Percentiles rank a stretch among this genome's conserved stretches.
phyloP scores from a whole-genome alignment of 306 rosid species.

The Trifolium subterraneum region DNA sequence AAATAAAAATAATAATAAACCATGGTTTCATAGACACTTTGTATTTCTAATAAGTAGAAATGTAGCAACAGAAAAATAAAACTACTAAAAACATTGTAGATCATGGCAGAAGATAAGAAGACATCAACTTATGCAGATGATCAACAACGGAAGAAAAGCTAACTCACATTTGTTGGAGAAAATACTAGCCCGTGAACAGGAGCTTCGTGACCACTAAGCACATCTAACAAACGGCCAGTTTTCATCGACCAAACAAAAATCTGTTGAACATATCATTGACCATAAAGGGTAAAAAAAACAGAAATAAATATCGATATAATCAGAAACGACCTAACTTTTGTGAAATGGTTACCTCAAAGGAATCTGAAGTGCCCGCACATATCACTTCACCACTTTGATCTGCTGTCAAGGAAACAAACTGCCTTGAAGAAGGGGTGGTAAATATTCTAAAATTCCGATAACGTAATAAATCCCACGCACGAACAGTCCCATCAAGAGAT shows the following conservation, averaged over 20 bases:
- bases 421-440: constrained; percentile 78
- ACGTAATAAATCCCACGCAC: constrained; percentile 93
- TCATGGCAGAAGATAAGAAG: constrained; percentile 27
- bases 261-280: constrained; percentile 48
- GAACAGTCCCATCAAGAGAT: constrained; percentile 94
- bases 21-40: constrained; percentile 19
- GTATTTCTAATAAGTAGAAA: constrained; percentile 4
- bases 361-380: constrained; percentile 94
- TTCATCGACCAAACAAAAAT: constrained; percentile 95
- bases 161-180: constrained; percentile 93
- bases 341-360: constrained; percentile 76
- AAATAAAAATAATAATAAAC: constrained; percentile 5
- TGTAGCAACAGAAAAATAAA: constrained; percentile 25
- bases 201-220: constrained; percentile 95
- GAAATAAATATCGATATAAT: background rate
- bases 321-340: constrained; percentile 29
- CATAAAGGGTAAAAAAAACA: constrained; percentile 26
- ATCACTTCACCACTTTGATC: constrained; percentile 97
- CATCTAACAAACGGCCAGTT: constrained; percentile 82
- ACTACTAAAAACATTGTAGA: background rate
- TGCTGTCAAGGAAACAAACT: constrained; percentile 87
- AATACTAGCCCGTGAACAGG: constrained; percentile 91
- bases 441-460: constrained; percentile 84
- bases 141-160: background rate
- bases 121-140: constrained; percentile 16